These are phyloP conservation scores for Ilex paraguariensis DNA, from an alignment of 305 asterid species.

Conservation along the genomic window DNA sequence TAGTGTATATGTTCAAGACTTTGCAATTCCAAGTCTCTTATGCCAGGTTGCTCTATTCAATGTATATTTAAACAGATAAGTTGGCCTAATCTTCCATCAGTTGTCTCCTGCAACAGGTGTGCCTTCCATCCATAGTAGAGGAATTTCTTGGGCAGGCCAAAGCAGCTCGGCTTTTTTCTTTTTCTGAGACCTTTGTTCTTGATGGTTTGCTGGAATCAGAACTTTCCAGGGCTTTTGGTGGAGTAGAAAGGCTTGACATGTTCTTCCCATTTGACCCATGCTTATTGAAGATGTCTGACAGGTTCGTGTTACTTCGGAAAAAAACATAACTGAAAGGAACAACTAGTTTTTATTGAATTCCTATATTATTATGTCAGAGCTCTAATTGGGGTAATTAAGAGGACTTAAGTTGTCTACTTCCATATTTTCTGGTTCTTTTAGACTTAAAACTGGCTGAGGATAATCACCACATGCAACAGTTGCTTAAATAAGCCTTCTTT, in stretches of 20 bases:
- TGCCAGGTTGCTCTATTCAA: not conserved
- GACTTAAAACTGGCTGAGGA: too few relatives aligned
- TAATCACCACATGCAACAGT: too few relatives aligned
- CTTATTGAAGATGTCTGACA: constrained; percentile 69
- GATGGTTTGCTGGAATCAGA: constrained; percentile 49
- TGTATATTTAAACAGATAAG: not conserved
- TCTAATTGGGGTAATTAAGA: too few relatives aligned
- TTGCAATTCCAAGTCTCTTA: too few relatives aligned
- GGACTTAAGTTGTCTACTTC: too few relatives aligned
- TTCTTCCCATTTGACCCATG: constrained; percentile 96
- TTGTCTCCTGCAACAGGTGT: constrained; percentile 42
- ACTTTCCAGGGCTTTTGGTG: constrained; percentile 68
- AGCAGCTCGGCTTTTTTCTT: constrained; percentile 35
- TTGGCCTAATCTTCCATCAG: constrained; percentile 1
- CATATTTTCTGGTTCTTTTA: too few relatives aligned
- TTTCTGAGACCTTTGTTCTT: constrained; percentile 36
- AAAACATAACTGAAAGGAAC: too few relatives aligned
- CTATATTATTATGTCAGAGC: too few relatives aligned
- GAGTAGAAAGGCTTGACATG: constrained; percentile 60
- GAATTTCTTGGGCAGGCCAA: constrained; percentile 68
- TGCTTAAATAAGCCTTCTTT: too few relatives aligned
- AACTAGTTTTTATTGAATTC: too few relatives aligned
- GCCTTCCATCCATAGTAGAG: constrained; percentile 82
- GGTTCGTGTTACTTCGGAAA: constrained; percentile 32
- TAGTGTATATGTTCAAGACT: too few relatives aligned